Evolutionary conservation across 352 stramenopile species (phyloP).

Genomic region (Phytopythium sindhum): DNA sequence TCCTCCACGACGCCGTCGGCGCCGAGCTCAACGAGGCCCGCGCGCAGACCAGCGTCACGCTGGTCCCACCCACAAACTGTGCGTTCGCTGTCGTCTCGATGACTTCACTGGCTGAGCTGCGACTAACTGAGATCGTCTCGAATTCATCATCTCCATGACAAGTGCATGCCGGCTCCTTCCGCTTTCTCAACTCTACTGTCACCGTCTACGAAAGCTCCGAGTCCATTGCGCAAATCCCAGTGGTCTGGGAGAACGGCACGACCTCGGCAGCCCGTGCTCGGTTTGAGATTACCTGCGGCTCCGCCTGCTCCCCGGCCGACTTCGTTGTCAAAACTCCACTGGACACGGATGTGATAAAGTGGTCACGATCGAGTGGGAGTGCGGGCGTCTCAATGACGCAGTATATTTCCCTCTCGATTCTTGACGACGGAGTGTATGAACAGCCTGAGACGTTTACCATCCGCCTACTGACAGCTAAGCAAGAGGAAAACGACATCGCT

Average conservation of each 20-base stretch:
- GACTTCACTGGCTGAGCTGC: too few species aligned
- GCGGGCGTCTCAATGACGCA: conserved; percentile 15
- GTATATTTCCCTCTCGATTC: conserved; percentile 41
- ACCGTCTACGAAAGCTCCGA: conserved; percentile 27
- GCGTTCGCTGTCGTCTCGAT: conserved; percentile 6
- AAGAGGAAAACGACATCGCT: conserved; percentile 17
- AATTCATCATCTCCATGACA: neutral
- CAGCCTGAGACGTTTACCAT: conserved; percentile 45
- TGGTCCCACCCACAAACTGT: conserved; percentile 57
- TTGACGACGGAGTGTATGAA: conserved; percentile 52
- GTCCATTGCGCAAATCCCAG: conserved; percentile 21
- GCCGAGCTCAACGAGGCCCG: conserved; percentile 49
- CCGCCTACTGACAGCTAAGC: conserved; percentile 27
- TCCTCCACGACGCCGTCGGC: conserved; percentile 54
- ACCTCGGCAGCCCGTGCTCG: conserved; percentile 35
- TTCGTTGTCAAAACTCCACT: conserved; percentile 33
- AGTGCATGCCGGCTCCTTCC: conserved; percentile 56
- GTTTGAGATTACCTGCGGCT: conserved; percentile 46
- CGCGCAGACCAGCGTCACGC: conserved; percentile 37
- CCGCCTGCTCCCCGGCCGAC: conserved; percentile 37
- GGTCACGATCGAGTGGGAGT: conserved; percentile 33
- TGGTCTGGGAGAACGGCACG: conserved; percentile 57
- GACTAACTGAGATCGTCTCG: neutral
- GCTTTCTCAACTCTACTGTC: conserved; percentile 36
- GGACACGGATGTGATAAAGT: conserved; percentile 28